Base-by-base conservation (phyloP, 2,329 filamentous ascomycete species). In the Hymenoscyphus fraxineus region DNA sequence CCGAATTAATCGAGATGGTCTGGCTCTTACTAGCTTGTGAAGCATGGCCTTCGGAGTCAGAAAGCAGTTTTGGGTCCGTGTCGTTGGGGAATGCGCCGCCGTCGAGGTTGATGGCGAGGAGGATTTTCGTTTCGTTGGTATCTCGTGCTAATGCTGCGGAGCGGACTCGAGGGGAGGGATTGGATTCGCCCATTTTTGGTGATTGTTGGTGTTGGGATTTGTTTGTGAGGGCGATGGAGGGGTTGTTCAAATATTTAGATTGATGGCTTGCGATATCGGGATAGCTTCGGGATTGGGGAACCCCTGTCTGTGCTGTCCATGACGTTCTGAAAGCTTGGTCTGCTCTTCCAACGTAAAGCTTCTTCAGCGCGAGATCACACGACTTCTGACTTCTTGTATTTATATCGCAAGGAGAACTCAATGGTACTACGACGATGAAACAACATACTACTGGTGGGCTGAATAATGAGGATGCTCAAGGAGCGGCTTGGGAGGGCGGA, bases 51-150 rank as follows among this genome's bases (percentile, higher is more conserved):
- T 85, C 85, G 61, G 75, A 76, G 41, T 78, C 80, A 64, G 79
- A 78, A 68, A 81, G 78, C 66, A 87, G 80, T 67, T 79, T 81
- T 61, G 81, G 74, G 74, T 90, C 84, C 63, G 85, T 85, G 47
- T 89, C 83, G 15, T 85, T 81, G 32, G 89, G 87, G 76, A 92
- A 90, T 54, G 82, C 83, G 73, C 94, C 95, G 76, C 95, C 95
- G 79, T 99, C 95, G 67, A 99, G 85, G 80, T 95, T 97, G 72
- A 99, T 84, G 47, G 92, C 91, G 68, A 98, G 84, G 76, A 95
- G 88, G 78, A 99, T 96, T 77, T 96, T 97, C 76, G 95, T 99
- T 82, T 99, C 95, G 81, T 98, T 98, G 74, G 95, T 99, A 79
- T 94, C 89, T 77, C 95, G 92, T 69, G 90, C 88, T 72, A 98